A percentile compares a stretch with the other conserved stretches of the same genome.
Evolutionary conservation across 2,329 filamentous ascomycete genomes (phyloP).

Genomic region (Paecilomyces variotii): DNA sequence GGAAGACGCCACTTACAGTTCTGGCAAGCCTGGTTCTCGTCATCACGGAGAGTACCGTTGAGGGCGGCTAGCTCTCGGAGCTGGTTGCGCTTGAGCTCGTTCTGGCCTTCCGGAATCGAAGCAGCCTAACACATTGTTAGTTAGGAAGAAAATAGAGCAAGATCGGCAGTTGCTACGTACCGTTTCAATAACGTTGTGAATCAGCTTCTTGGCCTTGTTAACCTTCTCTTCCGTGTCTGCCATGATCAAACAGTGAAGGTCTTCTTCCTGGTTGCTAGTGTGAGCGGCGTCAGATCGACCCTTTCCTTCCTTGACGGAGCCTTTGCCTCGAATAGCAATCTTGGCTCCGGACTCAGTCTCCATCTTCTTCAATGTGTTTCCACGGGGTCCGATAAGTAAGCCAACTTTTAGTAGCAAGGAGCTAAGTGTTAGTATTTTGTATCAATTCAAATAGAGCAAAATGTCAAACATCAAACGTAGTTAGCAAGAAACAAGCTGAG

Average conservation of each 20-base stretch:
- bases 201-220: conserved; percentile 96
- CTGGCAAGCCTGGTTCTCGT: conserved; percentile 98
- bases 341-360: conserved; percentile 94
- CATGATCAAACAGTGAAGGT: conserved; percentile 98
- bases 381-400: conserved; percentile 99
- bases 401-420: conserved; percentile 79
- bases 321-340: conserved; percentile 98
- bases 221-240: conserved; percentile 99
- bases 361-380: conserved; percentile 99
- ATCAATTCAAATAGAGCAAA: conserved; percentile 30
- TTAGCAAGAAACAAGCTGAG: conserved; percentile 37
- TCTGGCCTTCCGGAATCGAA: conserved; percentile 96
- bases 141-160: neutral
- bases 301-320: conserved; percentile 99
- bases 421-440: conserved; percentile 82
- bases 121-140: conserved; percentile 60
- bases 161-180: conserved; percentile 50
- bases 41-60: conserved; percentile 97
- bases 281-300: conserved; percentile 97
- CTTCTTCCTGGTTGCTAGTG: conserved; percentile 99
- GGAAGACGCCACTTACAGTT: conserved; percentile 57
- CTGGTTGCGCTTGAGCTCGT: conserved; percentile 97
- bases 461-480: conserved; percentile 19
- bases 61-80: conserved; percentile 94
- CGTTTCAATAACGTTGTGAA: conserved; percentile 98